These are phyloP conservation scores for Caryopteris hybrid DNA, from an alignment of 305 asterid genomes.

Conservation along the genomic window DNA sequence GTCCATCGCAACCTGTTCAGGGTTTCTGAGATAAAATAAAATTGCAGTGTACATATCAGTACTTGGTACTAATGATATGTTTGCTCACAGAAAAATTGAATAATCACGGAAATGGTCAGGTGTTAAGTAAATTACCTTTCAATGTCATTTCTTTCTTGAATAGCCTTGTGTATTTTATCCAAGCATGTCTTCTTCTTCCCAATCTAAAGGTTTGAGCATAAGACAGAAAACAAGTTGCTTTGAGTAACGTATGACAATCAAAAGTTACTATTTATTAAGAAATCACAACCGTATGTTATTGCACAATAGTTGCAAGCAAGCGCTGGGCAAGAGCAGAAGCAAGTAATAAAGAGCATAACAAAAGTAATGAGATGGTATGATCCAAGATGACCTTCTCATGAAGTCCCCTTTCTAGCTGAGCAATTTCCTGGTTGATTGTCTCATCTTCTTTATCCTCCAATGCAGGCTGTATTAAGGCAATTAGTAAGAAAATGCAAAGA, in stretches of 20 bases:
- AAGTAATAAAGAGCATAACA: neutral
- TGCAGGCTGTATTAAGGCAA: conserved; percentile 58
- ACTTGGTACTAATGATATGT: conserved; percentile 7
- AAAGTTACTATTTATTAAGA: no score
- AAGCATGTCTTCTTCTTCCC: conserved; percentile 57
- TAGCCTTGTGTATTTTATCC: conserved; percentile 47
- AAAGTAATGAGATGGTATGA: neutral
- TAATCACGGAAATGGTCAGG: conserved; percentile 7
- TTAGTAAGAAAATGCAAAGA: conserved; percentile 7
- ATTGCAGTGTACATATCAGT: conserved; percentile 6
- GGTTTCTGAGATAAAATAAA: conserved; percentile 54
- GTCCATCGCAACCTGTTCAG: conserved; percentile 85
- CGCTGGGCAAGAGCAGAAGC: neutral
- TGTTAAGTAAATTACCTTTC: conserved; percentile 42
- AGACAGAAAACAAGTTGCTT: conserved; percentile 12
- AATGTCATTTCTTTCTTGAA: conserved; percentile 47
- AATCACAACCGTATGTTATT: neutral
- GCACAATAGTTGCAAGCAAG: neutral
- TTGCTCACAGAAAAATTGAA: neutral
- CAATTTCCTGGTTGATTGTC: conserved; percentile 55
- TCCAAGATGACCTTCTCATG: conserved; percentile 57
- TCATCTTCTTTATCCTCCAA: conserved; percentile 86
- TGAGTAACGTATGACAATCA: neutral
- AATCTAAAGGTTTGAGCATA: conserved; percentile 41
- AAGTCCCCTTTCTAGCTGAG: conserved; percentile 57